Conservation (phyloP, 176 grass and related monocot species). For the Avena atlantica region DNA sequence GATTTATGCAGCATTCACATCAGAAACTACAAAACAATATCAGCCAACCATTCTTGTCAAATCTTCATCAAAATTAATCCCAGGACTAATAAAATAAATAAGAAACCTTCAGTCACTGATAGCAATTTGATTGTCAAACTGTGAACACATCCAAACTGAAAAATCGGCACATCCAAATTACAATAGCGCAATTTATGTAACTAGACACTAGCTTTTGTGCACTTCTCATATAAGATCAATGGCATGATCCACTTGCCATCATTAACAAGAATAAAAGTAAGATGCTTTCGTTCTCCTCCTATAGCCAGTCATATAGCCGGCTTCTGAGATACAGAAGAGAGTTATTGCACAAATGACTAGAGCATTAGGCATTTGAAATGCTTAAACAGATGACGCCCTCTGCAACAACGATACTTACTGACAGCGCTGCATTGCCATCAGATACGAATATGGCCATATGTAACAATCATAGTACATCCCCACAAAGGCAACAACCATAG, state of each 20-base stretch:
- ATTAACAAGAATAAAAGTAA: neutral
- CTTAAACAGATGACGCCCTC: neutral
- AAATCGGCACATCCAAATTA: neutral
- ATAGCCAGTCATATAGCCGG: slow-evolving; percentile 13
- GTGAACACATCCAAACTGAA: neutral
- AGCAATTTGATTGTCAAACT: neutral
- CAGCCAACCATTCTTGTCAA: neutral
- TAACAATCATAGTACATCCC: neutral
- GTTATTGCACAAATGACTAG: neutral
- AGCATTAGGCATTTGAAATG: neutral
- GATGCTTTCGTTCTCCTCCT: neutral
- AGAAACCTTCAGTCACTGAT: slow-evolving; percentile 2
- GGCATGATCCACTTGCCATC: neutral
- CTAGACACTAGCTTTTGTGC: neutral
- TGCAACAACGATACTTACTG: neutral
- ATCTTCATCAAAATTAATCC: slow-evolving; percentile 20
- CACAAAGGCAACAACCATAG: too few relatives aligned
- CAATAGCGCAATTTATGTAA: neutral
- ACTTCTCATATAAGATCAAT: neutral
- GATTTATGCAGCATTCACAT: neutral
- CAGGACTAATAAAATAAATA: slow-evolving; percentile 9
- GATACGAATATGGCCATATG: neutral
- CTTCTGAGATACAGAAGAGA: neutral
- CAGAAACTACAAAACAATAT: neutral
- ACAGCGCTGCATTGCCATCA: neutral